These are phyloP conservation scores for Coemansia sp. DNA, from an alignment of 192 early-diverging fungal genomes.

Conservation along the genomic window DNA sequence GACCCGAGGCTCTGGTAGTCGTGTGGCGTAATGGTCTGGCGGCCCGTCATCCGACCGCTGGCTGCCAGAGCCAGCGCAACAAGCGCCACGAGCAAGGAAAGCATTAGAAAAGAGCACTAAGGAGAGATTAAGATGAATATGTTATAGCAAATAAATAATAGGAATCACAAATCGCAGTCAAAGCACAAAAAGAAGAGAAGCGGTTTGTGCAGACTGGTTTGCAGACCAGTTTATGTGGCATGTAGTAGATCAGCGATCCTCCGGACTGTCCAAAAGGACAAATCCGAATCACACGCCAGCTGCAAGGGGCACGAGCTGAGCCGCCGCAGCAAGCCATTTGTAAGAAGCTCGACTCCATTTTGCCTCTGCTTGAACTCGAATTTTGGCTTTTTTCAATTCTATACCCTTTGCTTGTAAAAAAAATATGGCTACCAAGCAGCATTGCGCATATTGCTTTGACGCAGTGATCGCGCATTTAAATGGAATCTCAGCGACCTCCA, in stretches of 20 bases:
- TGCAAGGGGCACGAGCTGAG: not conserved
- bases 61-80: not conserved
- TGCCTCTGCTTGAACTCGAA: not conserved
- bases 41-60: constrained; percentile 32
- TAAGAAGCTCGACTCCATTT: not conserved
- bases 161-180: not conserved
- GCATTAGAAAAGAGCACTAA: not conserved
- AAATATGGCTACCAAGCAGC: constrained; percentile 57
- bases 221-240: not conserved
- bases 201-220: not conserved
- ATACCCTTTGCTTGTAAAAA: not conserved
- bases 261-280: not conserved
- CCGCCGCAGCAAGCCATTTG: not conserved
- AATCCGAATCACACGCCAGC: not conserved
- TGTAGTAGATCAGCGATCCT: not conserved
- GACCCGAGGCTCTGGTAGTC: constrained; percentile 53
- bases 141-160: not conserved
- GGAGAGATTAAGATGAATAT: not conserved
- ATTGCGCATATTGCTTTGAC: constrained; percentile 86
- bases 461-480: constrained; percentile 68
- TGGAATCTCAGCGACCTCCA: constrained; percentile 13
- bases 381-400: not conserved
- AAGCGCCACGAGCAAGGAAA: not conserved
- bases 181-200: not conserved
- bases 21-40: constrained; percentile 52